These are phyloP conservation scores for Fomitopsis serialis DNA, from an alignment of 768 basidiomycete species.

Conservation along the genomic window DNA sequence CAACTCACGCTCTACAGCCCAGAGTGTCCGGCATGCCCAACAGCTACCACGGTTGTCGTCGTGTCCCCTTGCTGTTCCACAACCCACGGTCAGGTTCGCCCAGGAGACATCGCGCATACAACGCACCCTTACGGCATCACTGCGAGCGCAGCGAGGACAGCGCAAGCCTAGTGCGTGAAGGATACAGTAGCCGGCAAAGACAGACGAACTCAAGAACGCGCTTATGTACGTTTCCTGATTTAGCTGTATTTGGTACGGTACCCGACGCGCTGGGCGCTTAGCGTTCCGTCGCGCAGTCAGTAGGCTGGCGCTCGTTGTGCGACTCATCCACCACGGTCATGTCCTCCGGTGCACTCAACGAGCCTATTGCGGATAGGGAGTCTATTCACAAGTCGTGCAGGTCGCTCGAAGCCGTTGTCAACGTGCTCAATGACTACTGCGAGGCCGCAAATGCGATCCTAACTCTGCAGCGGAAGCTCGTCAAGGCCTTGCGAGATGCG, in stretches of 20 bases:
- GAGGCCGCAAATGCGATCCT: slow-evolving; percentile 62
- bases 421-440: slow-evolving; percentile 67
- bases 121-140: no score
- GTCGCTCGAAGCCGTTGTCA: slow-evolving; percentile 62
- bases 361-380: slow-evolving; percentile 48
- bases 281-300: neutral
- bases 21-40: no score
- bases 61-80: no score
- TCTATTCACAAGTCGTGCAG: slow-evolving; percentile 83
- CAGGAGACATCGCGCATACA: no score
- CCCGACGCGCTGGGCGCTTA: neutral
- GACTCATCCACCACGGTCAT: slow-evolving; percentile 1
- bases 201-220: neutral
- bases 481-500: slow-evolving; percentile 63
- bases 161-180: neutral
- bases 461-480: slow-evolving; percentile 67
- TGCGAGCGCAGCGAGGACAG: no score
- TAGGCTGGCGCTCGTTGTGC: no score
- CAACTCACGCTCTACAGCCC: no score
- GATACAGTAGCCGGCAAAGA: neutral
- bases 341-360: slow-evolving; percentile 12
- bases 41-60: no score
- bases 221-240: neutral
- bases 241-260: neutral
- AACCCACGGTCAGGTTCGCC: no score